Evolutionary conservation across 805 yeast species (phyloP), one percentile per base, ranked within the genome.

Genomic region (Nakazawaea peltata): DNA sequence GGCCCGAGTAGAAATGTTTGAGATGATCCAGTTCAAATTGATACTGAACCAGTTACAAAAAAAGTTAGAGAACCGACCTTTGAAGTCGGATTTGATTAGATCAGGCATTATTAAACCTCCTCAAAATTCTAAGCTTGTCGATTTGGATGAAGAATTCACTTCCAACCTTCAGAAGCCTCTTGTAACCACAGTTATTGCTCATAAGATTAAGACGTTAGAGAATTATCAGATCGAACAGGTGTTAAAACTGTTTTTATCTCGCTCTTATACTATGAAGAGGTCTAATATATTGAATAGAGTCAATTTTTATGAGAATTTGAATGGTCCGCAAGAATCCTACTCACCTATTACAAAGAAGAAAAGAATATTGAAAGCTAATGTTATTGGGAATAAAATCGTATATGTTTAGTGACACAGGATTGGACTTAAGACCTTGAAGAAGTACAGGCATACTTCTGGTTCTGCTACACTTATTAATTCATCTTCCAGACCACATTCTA

Each of bases 381-480:
- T 37, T 13, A 22, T 37, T 25, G 41, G 41, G 3, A 21, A 32
- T 22, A 37, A 37, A 17, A 33, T 28, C 5, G 8, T 28, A 17
- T 28, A 18, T 21, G 23, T 21, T 21, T 21, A 21, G 23, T 21
- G 7, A 44, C 80, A 74, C 2, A 58, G 75, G 28, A 69, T 45
- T 4, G 77, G 77, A 15, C 69, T 60, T 22, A 46, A 46, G n/a
- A 69, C 47, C 37, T 54, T 61, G 44, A 88, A 65, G 32, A 57
- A 54, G 52, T 92, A 92, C 41, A 71, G 79, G 58, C 98, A 92
- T 53, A 81, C 85, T 45, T 88, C 94, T 2, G 92, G 90, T 57
- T 92, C 98, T 28, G 78, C 65, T 8, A 90, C 94, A 3, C 74
- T 54, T n/a, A 80, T 37, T 17, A 86, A 54, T 37, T 67, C 62